Conservation (phyloP, 2,329 filamentous ascomycete species). For the Fusarium beomiforme region DNA sequence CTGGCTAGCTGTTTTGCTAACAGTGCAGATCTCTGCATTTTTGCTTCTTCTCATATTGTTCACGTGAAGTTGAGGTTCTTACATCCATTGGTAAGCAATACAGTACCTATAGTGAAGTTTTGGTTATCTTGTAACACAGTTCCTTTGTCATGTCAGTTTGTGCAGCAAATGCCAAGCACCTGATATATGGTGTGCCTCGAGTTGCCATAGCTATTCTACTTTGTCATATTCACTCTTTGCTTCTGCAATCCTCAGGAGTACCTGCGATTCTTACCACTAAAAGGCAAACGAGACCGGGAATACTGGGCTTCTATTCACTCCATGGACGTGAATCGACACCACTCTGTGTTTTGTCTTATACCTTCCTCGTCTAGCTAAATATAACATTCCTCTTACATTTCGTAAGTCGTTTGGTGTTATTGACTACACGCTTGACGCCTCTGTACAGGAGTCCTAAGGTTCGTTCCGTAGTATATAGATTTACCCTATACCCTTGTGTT, state of each 20-base stretch:
- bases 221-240: not conserved
- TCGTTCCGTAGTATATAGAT: too few relatives aligned
- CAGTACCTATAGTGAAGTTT: too few relatives aligned
- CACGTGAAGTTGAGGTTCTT: not conserved
- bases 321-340: not conserved
- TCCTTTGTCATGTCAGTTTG: not conserved
- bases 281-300: not conserved
- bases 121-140: not conserved
- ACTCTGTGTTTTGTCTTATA: not conserved
- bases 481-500: not conserved
- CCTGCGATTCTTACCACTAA: not conserved
- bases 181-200: slow-evolving; percentile 2
- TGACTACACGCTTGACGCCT: not conserved
- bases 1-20: slow-evolving; percentile 31
- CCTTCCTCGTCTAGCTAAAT: not conserved
- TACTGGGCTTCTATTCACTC: not conserved
- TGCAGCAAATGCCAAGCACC: not conserved
- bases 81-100: not conserved
- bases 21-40: slow-evolving; percentile 31
- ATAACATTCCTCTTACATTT: not conserved
- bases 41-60: slow-evolving; percentile 2
- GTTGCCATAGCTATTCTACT: not conserved
- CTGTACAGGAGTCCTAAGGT: not conserved
- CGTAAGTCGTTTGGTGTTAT: not conserved
- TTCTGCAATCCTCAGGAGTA: not conserved